Percentiles rank a stretch among this genome's conserved stretches.
These are phyloP conservation scores for Yamadazyma siamensis DNA, from an alignment of 1,139 yeast species.

Conservation along the genomic window DNA sequence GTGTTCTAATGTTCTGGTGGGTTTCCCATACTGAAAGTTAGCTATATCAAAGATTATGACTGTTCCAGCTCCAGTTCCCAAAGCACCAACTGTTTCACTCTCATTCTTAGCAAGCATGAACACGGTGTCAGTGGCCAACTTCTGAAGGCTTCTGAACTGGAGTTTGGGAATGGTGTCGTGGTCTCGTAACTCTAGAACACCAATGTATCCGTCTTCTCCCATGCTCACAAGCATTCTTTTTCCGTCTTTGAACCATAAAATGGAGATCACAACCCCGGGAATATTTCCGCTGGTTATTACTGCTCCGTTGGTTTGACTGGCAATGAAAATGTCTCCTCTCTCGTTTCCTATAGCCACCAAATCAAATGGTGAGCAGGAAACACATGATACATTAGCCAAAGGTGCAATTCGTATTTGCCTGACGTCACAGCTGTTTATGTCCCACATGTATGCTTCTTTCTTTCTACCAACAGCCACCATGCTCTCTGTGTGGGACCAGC, in stretches of 20 bases:
- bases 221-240: conserved; percentile 52
- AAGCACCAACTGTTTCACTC: conserved; percentile 52
- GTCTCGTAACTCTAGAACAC: neutral
- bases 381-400: conserved; percentile 44
- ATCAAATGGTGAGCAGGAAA: conserved; percentile 48
- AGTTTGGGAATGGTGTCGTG: no score
- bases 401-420: neutral
- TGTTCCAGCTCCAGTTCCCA: conserved; percentile 73
- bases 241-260: conserved; percentile 57
- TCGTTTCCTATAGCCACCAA: conserved; percentile 53
- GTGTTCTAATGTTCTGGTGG: conserved; percentile 45
- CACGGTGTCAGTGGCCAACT: conserved; percentile 47
- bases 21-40: conserved; percentile 47
- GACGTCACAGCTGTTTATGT: neutral
- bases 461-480: neutral
- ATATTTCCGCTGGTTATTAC: conserved; percentile 2
- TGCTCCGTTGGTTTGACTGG: conserved; percentile 16
- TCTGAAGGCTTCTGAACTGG: conserved; percentile 47
- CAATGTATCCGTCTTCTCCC: neutral
- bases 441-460: neutral
- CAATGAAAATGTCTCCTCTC: conserved; percentile 24
- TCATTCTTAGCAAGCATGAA: no score
- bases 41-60: conserved; percentile 71
- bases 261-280: conserved; percentile 45
- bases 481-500: neutral